Percentiles rank a stretch among this genome's conserved stretches.
Conservation (phyloP, 176 grass and related monocot genomes). For the Juncus effusus region DNA sequence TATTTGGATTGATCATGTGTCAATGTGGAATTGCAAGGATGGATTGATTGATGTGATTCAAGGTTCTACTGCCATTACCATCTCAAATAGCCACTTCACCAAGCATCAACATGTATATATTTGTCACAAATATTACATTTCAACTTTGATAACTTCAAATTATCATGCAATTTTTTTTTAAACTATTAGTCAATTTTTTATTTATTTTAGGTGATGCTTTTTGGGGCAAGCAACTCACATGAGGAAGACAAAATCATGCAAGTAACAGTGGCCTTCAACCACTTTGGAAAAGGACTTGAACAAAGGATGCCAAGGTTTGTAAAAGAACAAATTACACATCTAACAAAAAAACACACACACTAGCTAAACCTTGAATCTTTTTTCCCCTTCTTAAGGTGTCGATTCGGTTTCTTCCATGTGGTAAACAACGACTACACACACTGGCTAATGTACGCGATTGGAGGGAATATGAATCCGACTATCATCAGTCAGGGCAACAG, state of each 20-base stretch:
- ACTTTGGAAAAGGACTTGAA: constrained; percentile 75
- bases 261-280: constrained; percentile 81
- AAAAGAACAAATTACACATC: background rate
- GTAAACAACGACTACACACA: constrained; percentile 97
- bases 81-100: constrained; percentile 82
- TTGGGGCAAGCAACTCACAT: constrained; percentile 59
- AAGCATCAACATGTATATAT: constrained; percentile 50
- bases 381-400: constrained; percentile 26
- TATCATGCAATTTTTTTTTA: too few species aligned
- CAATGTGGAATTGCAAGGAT: constrained; percentile 59
- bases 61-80: constrained; percentile 68
- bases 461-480: constrained; percentile 58
- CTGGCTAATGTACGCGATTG: constrained; percentile 83
- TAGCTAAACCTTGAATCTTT: too few species aligned
- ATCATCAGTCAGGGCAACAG: constrained; percentile 95
- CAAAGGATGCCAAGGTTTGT: constrained; percentile 65
- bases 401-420: constrained; percentile 72
- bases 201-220: constrained; percentile 50
- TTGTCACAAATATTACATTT: background rate
- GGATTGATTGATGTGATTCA: constrained; percentile 65
- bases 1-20: constrained; percentile 71
- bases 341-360: too few species aligned
- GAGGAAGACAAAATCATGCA: constrained; percentile 53
- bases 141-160: background rate
- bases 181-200: background rate